Conservation (phyloP, 108 stramenopile species). For the Stephanodiscus minutulus region DNA sequence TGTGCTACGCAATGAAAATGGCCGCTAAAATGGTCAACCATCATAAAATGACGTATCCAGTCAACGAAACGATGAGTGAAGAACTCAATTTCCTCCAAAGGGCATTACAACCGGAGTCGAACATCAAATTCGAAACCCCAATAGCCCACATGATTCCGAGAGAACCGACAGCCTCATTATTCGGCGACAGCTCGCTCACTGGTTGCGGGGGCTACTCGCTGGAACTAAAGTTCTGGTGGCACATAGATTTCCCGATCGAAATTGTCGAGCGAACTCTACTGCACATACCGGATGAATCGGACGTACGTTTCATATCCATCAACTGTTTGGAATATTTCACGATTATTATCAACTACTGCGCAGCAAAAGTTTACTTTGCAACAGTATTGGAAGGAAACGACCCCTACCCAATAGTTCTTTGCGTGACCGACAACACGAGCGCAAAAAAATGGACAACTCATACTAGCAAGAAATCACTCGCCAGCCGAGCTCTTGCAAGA, state of each 20-base stretch:
- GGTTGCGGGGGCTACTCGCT: conserved; percentile 20
- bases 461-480: neutral
- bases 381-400: no score
- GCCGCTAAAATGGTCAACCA: neutral
- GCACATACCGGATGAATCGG: no score
- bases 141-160: conserved; percentile 14
- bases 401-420: neutral
- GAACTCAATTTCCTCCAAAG: conserved; percentile 11
- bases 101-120: neutral
- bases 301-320: conserved; percentile 2
- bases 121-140: neutral
- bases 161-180: neutral
- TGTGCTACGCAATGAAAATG: neutral
- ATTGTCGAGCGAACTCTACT: neutral
- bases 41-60: neutral
- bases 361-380: neutral
- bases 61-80: conserved; percentile 16
- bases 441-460: conserved; percentile 14
- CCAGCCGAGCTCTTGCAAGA: conserved; percentile 16
- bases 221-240: conserved; percentile 11
- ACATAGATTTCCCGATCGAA: conserved; percentile 10
- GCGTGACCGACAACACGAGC: conserved; percentile 17
- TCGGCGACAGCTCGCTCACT: conserved; percentile 7
- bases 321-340: conserved; percentile 13
- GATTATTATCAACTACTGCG: conserved; percentile 21